phyloP scores from a whole-genome alignment of 1,139 yeast species.

The Geotrichum phurueaensis region DNA sequence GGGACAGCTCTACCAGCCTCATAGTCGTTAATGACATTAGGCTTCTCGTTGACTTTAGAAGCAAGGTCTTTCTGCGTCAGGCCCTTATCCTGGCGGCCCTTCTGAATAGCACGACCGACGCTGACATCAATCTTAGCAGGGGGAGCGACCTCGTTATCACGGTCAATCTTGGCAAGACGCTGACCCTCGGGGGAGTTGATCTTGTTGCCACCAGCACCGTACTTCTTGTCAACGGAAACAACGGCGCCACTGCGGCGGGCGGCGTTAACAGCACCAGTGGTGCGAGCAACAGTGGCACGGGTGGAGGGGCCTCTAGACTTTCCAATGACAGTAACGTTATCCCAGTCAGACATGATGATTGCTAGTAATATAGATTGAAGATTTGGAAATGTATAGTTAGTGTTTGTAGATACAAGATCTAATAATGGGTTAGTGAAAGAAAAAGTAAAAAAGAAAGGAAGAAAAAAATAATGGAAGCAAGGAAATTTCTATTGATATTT shows the following conservation, averaged over 20 bases:
- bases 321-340: conserved; percentile 80
- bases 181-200: conserved; percentile 83
- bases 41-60: conserved; percentile 90
- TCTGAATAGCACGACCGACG: conserved; percentile 83
- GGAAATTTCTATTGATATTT: neutral
- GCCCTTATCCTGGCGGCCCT: conserved; percentile 84
- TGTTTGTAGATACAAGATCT: neutral
- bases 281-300: conserved; percentile 74
- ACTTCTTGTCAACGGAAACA: conserved; percentile 89
- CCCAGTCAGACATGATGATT: conserved; percentile 50
- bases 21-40: conserved; percentile 89
- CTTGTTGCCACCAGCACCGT: conserved; percentile 61
- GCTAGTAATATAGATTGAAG: neutral
- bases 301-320: conserved; percentile 85
- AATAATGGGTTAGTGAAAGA: neutral
- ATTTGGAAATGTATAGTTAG: neutral
- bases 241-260: conserved; percentile 91
- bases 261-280: conserved; percentile 74
- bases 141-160: conserved; percentile 88
- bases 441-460: conserved; percentile 1
- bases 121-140: conserved; percentile 77
- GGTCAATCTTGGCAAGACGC: conserved; percentile 85
- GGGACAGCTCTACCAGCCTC: conserved; percentile 97
- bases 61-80: conserved; percentile 95
- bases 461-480: neutral